Conservation (phyloP, 2,329 filamentous ascomycete genomes). For the Beauveria pseudobassiana region DNA sequence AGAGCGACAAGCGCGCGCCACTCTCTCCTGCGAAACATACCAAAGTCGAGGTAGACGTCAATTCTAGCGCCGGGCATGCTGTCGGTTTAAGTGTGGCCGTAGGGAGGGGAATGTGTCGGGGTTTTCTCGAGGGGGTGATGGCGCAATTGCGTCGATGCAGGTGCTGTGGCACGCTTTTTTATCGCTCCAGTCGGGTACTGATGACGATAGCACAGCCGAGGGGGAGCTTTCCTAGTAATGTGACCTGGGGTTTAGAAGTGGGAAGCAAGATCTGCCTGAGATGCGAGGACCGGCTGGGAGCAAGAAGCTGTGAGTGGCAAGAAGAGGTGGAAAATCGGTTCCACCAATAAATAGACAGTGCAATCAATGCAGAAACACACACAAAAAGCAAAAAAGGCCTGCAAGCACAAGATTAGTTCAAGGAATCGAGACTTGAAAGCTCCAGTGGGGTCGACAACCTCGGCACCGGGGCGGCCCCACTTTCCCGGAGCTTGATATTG, state of each 20-base stretch:
- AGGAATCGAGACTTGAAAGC: neutral
- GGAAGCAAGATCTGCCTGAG: neutral
- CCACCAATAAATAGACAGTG: too few species aligned
- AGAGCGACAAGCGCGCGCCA: neutral
- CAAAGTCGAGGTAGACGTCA: constrained; percentile 59
- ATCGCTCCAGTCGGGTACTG: neutral
- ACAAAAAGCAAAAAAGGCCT: neutral
- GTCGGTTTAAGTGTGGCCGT: neutral
- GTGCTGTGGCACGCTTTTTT: neutral
- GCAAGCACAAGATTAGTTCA: neutral
- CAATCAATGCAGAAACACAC: neutral
- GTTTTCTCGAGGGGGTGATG: neutral
- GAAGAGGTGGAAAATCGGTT: neutral
- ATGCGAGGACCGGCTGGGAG: too few species aligned
- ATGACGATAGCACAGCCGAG: neutral
- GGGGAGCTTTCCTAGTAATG: neutral
- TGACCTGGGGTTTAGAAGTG: neutral
- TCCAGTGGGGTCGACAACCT: constrained; percentile 2
- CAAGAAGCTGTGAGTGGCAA: neutral
- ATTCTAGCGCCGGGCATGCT: constrained; percentile 54
- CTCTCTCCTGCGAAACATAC: constrained; percentile 32
- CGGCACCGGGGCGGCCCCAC: constrained; percentile 8
- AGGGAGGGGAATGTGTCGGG: neutral
- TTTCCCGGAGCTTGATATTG: constrained; percentile 7
- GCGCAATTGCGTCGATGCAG: neutral